phyloP scores from a whole-genome alignment of 164 flowering plant genomes.

The Magnolia sinica region DNA sequence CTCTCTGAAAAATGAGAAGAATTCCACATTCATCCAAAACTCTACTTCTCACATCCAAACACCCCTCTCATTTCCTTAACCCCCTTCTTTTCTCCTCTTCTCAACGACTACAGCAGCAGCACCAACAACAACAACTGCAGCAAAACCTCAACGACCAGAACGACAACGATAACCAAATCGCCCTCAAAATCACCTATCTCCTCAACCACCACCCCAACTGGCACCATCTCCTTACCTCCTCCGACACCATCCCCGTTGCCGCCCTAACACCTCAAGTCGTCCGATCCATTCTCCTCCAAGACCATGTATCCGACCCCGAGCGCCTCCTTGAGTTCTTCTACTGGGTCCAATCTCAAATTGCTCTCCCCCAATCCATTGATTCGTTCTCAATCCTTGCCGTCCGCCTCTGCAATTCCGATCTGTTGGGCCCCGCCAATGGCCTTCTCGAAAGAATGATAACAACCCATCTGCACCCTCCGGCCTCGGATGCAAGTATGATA shows the following conservation, averaged over 20 bases:
- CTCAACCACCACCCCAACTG: conserved; percentile 40
- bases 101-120: not conserved
- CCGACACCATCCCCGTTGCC: conserved; percentile 22
- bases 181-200: conserved; percentile 32
- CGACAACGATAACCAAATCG: conserved; percentile 14
- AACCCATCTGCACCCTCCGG: conserved; percentile 19
- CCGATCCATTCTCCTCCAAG: conserved; percentile 36
- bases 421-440: conserved; percentile 35
- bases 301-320: conserved; percentile 31
- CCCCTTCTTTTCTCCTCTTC: not conserved
- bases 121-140: not conserved
- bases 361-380: conserved; percentile 36
- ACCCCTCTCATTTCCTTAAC: not conserved
- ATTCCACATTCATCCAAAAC: too few species aligned
- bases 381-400: conserved; percentile 48
- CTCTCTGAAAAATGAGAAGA: too few species aligned
- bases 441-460: conserved; percentile 39
- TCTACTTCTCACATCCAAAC: not conserved
- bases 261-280: conserved; percentile 49
- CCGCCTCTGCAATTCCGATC: conserved; percentile 36
- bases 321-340: conserved; percentile 56
- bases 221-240: conserved; percentile 39
- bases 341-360: conserved; percentile 46
- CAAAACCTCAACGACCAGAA: not conserved
- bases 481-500: conserved; percentile 13